Conservation (phyloP, 257 asterid genomes). For the Jacaranda mimosifolia region DNA sequence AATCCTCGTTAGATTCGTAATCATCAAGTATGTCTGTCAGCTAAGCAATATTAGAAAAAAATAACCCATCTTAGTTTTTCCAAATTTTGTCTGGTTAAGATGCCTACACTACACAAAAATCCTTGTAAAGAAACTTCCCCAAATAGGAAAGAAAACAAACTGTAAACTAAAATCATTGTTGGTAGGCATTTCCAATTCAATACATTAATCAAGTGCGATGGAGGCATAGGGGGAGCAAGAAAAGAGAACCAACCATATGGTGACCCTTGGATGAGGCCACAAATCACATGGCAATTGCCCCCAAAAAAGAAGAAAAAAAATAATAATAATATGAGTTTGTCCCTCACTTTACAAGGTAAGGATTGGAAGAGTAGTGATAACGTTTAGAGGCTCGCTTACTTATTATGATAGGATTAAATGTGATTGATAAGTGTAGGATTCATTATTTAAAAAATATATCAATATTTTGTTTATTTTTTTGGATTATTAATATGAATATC, state of each 20-base stretch:
- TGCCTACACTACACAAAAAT: neutral
- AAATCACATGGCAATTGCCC: conserved; percentile 58
- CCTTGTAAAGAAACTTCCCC: conserved; percentile 8
- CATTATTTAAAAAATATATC: too few relatives aligned
- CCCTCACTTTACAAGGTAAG: conserved; percentile 62
- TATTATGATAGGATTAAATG: too few relatives aligned
- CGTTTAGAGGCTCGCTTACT: too few relatives aligned
- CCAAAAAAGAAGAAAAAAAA: conserved; percentile 16
- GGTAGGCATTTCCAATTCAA: conserved; percentile 5
- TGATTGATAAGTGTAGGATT: too few relatives aligned
- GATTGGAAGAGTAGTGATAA: conserved; percentile 42
- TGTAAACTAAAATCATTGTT: conserved; percentile 11
- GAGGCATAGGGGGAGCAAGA: conserved; percentile 1
- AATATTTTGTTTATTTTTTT: too few relatives aligned
- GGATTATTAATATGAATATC: too few relatives aligned
- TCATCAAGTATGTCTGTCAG: conserved; percentile 11
- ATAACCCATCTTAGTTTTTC: too few relatives aligned
- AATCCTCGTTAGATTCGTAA: conserved; percentile 3
- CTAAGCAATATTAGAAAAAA: neutral
- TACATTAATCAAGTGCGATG: neutral
- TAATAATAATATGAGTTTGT: conserved; percentile 47
- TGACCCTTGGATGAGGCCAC: conserved; percentile 45
- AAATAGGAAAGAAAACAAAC: conserved; percentile 20
- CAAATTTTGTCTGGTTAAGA: too few relatives aligned
- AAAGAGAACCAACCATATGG: conserved; percentile 40